Base-by-base conservation (phyloP, 2,329 filamentous ascomycete species). In the Exophiala calicioides region DNA sequence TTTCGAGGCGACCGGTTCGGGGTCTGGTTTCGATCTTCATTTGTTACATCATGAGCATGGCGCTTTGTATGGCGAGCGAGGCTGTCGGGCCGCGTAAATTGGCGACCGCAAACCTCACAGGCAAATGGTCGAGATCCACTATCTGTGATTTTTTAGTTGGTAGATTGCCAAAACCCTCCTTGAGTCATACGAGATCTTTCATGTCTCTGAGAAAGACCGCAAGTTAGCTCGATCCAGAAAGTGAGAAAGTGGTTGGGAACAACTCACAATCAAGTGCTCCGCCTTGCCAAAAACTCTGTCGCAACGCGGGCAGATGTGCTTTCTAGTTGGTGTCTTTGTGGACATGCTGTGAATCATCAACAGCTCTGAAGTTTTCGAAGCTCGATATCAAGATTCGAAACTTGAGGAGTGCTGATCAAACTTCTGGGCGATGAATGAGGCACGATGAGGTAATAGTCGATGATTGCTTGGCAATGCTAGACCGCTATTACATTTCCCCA, bases 261-360 rank as follows among this genome's bases (percentile, higher is more conserved):
- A n/a, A n/a, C 40, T 50, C 16, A 44, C 47, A 20, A 38, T 44
- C 9, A 50, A 31, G 30, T 50, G 47, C 31, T 50, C 47, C 12
- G 34, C 40, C 21, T 50, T 50, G 16, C 40, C 47, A 50, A 33
- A 50, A 27, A 12, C 35, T 30, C 24, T 38, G 16, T 32, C 19
- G 19, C 47, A 50, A 5, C 13, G 12, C 6, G 18, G 15, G 18
- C 47, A 50, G 10, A 39, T 29, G 40, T 50, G 20, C 45, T 20
- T 50, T n/a, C 41, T 21, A 7, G 10, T 26, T 9, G n/a, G n/a
- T n/a, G 30, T 19, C n/a, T n/a, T 10, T 12, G 3, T 37, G 4
- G 37, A 29, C 38, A 36, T 27, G 15, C 20, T 10, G 7, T 19
- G 29, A 20, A 27, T 9, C 20, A n/a, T n/a, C n/a, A n/a, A n/a